Conservation (phyloP, 2,329 filamentous ascomycete genomes). For the Ascomycota sp. region DNA sequence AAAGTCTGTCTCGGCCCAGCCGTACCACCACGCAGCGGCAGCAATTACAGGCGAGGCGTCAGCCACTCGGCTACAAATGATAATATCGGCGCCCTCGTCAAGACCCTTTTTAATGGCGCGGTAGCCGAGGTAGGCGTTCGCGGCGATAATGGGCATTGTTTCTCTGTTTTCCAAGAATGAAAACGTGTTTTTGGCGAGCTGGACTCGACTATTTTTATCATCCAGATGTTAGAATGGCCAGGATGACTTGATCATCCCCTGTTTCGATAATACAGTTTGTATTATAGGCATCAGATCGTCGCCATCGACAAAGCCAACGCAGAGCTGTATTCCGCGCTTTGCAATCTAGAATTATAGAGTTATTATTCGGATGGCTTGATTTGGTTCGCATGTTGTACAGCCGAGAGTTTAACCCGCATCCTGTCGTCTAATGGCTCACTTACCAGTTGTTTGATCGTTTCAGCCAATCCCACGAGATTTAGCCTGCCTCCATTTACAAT, state of each 20-base stretch:
- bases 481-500: slow-evolving; percentile 35
- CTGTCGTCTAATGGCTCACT: neutral
- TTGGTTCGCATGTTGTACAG: too few species aligned
- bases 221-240: slow-evolving; percentile 7
- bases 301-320: slow-evolving; percentile 17
- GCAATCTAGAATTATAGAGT: slow-evolving; percentile 4
- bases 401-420: too few species aligned
- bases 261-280: slow-evolving; percentile 2
- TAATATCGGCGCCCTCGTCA: slow-evolving; percentile 17
- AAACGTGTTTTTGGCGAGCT: slow-evolving; percentile 3
- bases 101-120: slow-evolving; percentile 18
- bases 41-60: slow-evolving; percentile 28
- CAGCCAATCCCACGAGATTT: slow-evolving; percentile 29
- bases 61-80: slow-evolving; percentile 21
- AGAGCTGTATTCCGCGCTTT: slow-evolving; percentile 9
- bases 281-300: slow-evolving; percentile 13
- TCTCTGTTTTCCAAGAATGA: slow-evolving; percentile 4
- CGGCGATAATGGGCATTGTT: slow-evolving; percentile 6
- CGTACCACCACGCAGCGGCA: slow-evolving; percentile 30
- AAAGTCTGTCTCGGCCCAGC: slow-evolving; percentile 22
- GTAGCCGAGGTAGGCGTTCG: slow-evolving; percentile 30
- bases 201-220: slow-evolving; percentile 4
- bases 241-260: neutral
- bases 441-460: slow-evolving; percentile 8
- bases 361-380: neutral